Base-by-base conservation (phyloP, 192 early-diverging fungal species). In the Glomus cerebriforme region DNA sequence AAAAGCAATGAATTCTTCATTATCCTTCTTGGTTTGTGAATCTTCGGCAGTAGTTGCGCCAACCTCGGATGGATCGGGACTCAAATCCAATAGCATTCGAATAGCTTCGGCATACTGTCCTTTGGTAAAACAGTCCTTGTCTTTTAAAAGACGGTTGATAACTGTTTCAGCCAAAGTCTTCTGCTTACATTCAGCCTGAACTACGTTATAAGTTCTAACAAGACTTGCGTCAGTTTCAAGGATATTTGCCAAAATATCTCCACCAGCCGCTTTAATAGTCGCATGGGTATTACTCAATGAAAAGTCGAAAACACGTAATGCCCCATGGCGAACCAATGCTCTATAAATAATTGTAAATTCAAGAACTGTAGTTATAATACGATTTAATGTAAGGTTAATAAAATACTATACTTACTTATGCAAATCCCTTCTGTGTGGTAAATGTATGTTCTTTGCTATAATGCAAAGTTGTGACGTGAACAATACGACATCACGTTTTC, bases 391-490 rank as follows among this genome's bases (percentile, higher is more conserved):
- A 84, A 69, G 0, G 39, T 5, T 59, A 17, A 59, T 19, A 76
- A 80, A 22, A 71, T 71, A 35, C 19, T 17, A 32, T 22, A 65
- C 66, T 31, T 85, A 93, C 93, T 91, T 82, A 71, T 89, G 91
- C n/a, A 96, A 83, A 3, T 87, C 84, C 19, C 87, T 82, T 29
- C 93, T 87, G 70, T 86, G 86, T 9, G 83, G 80, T 2, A 86
- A 78, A 43, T 94, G 94, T 39, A 95, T 85, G 19, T 83, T 86
- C 76, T 93, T 96, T 5, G 93, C 88, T 39, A 98, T 86, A 22
- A 86, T 79, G 79, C 92, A 94, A 47, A 97, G 84, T 80, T 97
- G 95, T 22, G 90, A 91, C 1, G 96, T 85, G 81, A 97, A 97
- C 58, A 88, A 72, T 27, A 97, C 88, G 1, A 92, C 95, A 8